Base-by-base conservation (phyloP, 2,329 filamentous ascomycete species). In the Penicillium hordei region DNA sequence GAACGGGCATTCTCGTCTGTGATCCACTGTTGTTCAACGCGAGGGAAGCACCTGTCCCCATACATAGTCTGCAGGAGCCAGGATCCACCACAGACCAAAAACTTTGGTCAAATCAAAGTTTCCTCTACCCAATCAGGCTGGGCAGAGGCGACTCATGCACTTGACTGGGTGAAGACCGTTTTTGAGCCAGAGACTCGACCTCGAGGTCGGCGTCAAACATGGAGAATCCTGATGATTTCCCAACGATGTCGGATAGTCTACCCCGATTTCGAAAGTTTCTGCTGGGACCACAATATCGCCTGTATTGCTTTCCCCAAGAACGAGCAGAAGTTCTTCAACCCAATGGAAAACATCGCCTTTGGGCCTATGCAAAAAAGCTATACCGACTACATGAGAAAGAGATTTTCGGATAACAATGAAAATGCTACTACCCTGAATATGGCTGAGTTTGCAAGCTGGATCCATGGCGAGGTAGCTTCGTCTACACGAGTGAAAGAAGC, bases 221-320 rank as follows among this genome's bases (percentile, higher is more conserved):
- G 29, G 50, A 52, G 50, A 19, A 44, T 52, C 8, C 50, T 52
- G 4, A 6, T 52, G 19, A 19, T 52, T n/a, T 52, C 50, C 27
- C 29, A 44, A 4, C 39, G 50, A 15, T 52, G 45, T 13, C 21
- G 50, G 6, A 29, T 52, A 13, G 10, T 31, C 4, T 49, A 29
- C 8, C 50, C 50, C 0, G 39, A 36, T 12, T 52, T 52, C 5
- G 50, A 45, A 27, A 42, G 17, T 8, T 45, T 25, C 13, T 52
- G 50, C 17, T 36, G 39, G 50, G 7, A 34, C 0, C 8, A 45
- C 21, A 45, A 4, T 4, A 52, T 52, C 8, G 38, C 31, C 5
- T 52, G 50, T 19, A 21, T 52, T 44, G 19, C 19, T 12, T 52
- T 45, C 1, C 50, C 50, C 8, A 13, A 45, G 6, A 52, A 33